Base-by-base conservation (phyloP, 192 early-diverging fungal genomes). In the Podila clonocystis region DNA sequence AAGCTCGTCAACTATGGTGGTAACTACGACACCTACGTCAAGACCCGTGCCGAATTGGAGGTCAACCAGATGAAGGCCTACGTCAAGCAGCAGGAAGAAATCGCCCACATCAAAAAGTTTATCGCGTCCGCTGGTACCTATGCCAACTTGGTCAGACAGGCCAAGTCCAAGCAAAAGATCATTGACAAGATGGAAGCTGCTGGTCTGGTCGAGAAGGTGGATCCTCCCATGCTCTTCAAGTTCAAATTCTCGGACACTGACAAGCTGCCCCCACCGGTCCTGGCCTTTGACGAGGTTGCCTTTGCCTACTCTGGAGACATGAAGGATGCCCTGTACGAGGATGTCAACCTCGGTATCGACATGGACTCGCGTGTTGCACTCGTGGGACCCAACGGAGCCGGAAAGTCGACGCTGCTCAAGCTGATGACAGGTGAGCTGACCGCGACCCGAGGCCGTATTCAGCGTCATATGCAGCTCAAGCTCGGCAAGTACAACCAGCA, bases 171-270 rank as follows among this genome's bases (percentile, higher is more conserved):
- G 83, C 98, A 98, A 80, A 99, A 99, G 94, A 99, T 98, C 84
- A 92, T 99, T 58, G 98, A 99, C 88, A 99, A 99, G 88, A 99
- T 99, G 98, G 95, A 97, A 87, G 98, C 97, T 65, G 98, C 92
- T 67, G 98, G 98, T 76, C 85, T 99, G 65, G 91, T 99, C 45
- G 98, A 99, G 70, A 96, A 97, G 86, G 95, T 98, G 34, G 93
- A 96, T 66, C 84, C 86, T 24, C 88, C 87, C 34, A 79, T 82
- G 58, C 74, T 90, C 64, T 95, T 96, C 89, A 91, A 92, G 75
- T 98, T 99, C 87, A 85, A 87, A 71, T 99, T 99, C 88, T 91
- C 93, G 57, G 89, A 93, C 72, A 89, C 93, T 57, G 92, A 89
- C 41, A 94, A 93, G 75, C 89, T 99, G 63, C 98, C 98, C 29